Evolutionary conservation across 1,284 basidiomycete genomes (phyloP), one percentile per base, ranked within the genome.

Genomic region (Cutaneotrichosporon mucoides): DNA sequence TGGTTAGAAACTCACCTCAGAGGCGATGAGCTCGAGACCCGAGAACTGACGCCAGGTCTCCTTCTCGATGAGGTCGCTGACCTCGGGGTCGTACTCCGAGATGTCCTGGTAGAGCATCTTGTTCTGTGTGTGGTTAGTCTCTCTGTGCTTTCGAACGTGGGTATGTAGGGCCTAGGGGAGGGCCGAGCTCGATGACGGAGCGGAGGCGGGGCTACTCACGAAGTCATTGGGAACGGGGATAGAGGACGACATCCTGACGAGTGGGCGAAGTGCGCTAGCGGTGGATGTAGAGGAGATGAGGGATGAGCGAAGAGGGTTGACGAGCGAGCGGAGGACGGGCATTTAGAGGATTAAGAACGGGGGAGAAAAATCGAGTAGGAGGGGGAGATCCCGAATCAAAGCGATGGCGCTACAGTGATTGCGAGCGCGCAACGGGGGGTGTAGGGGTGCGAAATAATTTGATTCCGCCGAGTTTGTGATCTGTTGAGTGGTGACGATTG

Each of bases 41-140:
- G 91, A 91, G 81, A 90, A 97, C 83, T 98, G 95, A 72, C 93
- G 83, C 92, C 92, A 97, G 79, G 92, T 95, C 84, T 99, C 95
- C 84, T 96, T 92, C 83, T 99, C 93, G 81, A 99, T 92, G 83
- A 99, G 90, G 79, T 92, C 89, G 80, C 93, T 86, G 71, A 99
- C 87, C 80, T 90, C 91, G 62, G 94, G 94, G 81, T 98, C 94
- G 72, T 87, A 85, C 84, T 97, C 87, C 36, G 88, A 83, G 61
- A 98, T 84, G 68, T 92, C 84, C 63, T 85, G 81, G 82, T 98
- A 98, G 68, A 99, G 85, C 62, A 85, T 82, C 80, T 89, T 89
- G 87, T 98, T 98, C 92, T 96, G 64, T 24, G 16, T 40, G 15
- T 15, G 46, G 57, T 48, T 13, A 50, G 57, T 46, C 8, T 37